Percentiles rank a stretch among this genome's conserved stretches.
Conservation (phyloP, 73 alveolate species). For the Uronychia binucleata region DNA sequence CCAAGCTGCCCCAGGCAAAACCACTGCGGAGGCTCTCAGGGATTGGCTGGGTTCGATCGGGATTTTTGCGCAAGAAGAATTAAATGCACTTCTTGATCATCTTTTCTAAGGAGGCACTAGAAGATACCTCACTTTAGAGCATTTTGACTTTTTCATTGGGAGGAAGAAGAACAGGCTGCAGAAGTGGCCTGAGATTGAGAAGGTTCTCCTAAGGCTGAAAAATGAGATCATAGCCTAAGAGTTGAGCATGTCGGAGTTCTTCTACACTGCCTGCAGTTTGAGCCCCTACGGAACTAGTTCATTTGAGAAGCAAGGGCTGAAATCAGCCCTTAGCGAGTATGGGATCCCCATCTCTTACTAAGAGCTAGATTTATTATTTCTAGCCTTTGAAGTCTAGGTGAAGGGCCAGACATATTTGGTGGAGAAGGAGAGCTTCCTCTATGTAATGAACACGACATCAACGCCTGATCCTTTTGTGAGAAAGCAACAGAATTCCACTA, state of each 20-base stretch:
- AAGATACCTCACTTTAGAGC: neutral
- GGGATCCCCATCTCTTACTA: neutral
- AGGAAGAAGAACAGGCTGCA: neutral
- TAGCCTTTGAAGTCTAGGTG: neutral
- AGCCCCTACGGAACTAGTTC: neutral
- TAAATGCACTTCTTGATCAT: neutral
- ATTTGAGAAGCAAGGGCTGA: neutral
- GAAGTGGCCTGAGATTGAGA: neutral
- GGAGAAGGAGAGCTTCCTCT: neutral
- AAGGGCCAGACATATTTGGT: neutral
- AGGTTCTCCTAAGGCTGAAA: neutral
- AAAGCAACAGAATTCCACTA: neutral
- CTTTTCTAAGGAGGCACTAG: neutral
- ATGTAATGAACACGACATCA: neutral
- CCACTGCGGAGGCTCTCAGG: no score
- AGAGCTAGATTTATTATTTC: neutral
- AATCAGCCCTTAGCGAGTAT: neutral
- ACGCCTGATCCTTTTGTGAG: neutral
- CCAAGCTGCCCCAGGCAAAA: no score
- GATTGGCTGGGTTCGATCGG: no score
- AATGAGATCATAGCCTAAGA: neutral
- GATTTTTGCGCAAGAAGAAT: no score
- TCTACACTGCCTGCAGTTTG: neutral
- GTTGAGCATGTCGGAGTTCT: neutral
- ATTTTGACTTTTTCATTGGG: neutral